Percentiles rank a stretch among this genome's conserved stretches.
These are phyloP conservation scores for Pleurozium schreberi DNA, from an alignment of 225 moss, liverwort and hornwort species.

Conservation along the genomic window DNA sequence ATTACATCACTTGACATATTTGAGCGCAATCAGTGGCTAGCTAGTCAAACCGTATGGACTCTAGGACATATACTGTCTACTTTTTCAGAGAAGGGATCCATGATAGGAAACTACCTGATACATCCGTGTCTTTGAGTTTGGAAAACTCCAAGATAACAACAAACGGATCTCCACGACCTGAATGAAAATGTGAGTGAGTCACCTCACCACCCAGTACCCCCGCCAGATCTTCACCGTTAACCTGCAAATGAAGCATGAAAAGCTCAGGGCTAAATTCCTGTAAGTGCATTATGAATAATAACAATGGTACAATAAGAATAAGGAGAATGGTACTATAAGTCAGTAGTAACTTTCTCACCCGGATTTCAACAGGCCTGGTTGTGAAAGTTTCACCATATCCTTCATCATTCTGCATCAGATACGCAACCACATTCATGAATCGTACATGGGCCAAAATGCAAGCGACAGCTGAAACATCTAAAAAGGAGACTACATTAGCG, in stretches of 20 bases:
- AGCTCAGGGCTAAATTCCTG: neutral
- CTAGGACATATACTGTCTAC: neutral
- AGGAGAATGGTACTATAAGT: neutral
- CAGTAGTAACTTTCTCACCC: constrained; percentile 4
- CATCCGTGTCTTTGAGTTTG: neutral
- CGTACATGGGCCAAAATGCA: neutral
- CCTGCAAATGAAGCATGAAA: neutral
- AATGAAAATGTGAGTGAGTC: constrained; percentile 5
- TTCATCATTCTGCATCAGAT: constrained; percentile 30
- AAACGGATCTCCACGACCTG: constrained; percentile 21
- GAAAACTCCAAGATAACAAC: constrained; percentile 10
- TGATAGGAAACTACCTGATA: neutral
- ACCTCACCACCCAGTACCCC: constrained; percentile 34
- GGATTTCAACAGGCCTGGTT: constrained; percentile 22
- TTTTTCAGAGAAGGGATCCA: neutral
- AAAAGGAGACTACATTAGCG: neutral
- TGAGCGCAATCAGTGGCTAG: neutral
- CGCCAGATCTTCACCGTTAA: constrained; percentile 25
- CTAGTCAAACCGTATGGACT: neutral
- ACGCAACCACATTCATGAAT: neutral
- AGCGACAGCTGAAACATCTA: neutral
- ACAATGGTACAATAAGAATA: neutral
- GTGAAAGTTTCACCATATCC: constrained; percentile 10
- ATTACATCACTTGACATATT: neutral
- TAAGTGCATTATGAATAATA: neutral